Percentiles rank a stretch among this genome's conserved stretches.
Conservation (phyloP, 257 asterid species). For the Jacaranda mimosifolia region DNA sequence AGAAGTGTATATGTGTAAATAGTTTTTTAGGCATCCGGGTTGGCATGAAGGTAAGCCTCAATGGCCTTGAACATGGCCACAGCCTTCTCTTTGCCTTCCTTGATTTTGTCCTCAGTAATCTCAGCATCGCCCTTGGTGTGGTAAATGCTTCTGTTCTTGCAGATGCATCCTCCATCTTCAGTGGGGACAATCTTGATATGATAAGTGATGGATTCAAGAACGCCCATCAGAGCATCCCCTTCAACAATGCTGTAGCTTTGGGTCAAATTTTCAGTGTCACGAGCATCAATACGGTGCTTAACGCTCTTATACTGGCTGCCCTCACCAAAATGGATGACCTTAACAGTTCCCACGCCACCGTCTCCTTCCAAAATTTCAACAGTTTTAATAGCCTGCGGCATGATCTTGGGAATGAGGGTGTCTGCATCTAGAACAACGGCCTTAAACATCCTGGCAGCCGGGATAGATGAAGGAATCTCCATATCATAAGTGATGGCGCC, state of each 20-base stretch:
- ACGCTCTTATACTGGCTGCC: conserved; percentile 18
- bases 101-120: conserved; percentile 43
- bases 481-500: conserved; percentile 33
- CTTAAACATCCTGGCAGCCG: conserved; percentile 44
- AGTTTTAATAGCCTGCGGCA: conserved; percentile 39
- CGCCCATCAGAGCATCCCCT: conserved; percentile 21
- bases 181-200: conserved; percentile 20
- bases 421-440: conserved; percentile 39
- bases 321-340: conserved; percentile 23
- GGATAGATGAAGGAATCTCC: conserved; percentile 30
- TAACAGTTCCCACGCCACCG: conserved; percentile 16
- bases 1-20: background rate
- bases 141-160: conserved; percentile 23
- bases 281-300: conserved; percentile 24
- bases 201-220: conserved; percentile 16
- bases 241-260: conserved; percentile 19
- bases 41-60: conserved; percentile 41
- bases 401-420: conserved; percentile 39
- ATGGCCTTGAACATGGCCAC: conserved; percentile 39
- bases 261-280: conserved; percentile 7
- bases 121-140: conserved; percentile 40
- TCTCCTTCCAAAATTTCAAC: conserved; percentile 25
- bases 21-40: conserved; percentile 27
- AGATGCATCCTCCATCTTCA: conserved; percentile 17
- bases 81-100: conserved; percentile 37